A percentile compares a stretch with the other conserved stretches of the same genome.
These are phyloP conservation scores for Sparassis latifolia DNA, from an alignment of 1,284 basidiomycete genomes.

Conservation along the genomic window DNA sequence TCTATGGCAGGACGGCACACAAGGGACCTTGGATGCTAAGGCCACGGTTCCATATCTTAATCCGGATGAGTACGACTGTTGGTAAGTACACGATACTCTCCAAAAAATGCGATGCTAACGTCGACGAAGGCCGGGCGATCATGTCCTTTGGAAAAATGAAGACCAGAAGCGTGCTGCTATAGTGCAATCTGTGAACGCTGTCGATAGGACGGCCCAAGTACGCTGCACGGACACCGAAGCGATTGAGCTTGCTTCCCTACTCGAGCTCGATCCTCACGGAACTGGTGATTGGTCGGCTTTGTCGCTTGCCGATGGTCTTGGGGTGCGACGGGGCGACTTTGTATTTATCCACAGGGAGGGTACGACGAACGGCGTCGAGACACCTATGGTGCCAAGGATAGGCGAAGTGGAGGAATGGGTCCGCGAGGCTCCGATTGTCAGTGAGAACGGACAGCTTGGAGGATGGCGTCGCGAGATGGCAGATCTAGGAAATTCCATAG, in stretches of 20 bases:
- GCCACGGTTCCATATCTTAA: slow-evolving; percentile 79
- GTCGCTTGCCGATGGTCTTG: slow-evolving; percentile 54
- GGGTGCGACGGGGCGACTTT: slow-evolving; percentile 76
- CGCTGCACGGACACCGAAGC: slow-evolving; percentile 45
- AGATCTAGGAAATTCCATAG: slow-evolving; percentile 52
- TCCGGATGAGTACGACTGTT: slow-evolving; percentile 81
- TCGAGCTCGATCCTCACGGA: slow-evolving; percentile 86
- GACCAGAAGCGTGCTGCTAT: slow-evolving; percentile 63
- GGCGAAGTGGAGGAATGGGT: slow-evolving; percentile 79
- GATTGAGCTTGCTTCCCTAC: slow-evolving; percentile 68
- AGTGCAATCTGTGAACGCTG: slow-evolving; percentile 74
- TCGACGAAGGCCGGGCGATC: slow-evolving; percentile 76
- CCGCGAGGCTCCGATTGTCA: slow-evolving; percentile 46
- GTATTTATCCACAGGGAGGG: slow-evolving; percentile 73
- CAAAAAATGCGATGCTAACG: background rate
- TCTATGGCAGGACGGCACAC: slow-evolving; percentile 84
- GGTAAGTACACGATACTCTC: slow-evolving; percentile 37
- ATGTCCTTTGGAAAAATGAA: slow-evolving; percentile 82
- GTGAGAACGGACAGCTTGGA: slow-evolving; percentile 41
- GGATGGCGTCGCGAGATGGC: slow-evolving; percentile 70
- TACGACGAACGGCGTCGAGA: slow-evolving; percentile 58
- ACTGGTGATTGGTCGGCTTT: slow-evolving; percentile 41
- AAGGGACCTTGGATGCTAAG: slow-evolving; percentile 52
- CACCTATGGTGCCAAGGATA: slow-evolving; percentile 66
- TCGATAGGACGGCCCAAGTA: slow-evolving; percentile 65